Evolutionary conservation across 75 land plant genomes (phyloP), one percentile per base, ranked within the genome.

Genomic region (Azolla pinnata): DNA sequence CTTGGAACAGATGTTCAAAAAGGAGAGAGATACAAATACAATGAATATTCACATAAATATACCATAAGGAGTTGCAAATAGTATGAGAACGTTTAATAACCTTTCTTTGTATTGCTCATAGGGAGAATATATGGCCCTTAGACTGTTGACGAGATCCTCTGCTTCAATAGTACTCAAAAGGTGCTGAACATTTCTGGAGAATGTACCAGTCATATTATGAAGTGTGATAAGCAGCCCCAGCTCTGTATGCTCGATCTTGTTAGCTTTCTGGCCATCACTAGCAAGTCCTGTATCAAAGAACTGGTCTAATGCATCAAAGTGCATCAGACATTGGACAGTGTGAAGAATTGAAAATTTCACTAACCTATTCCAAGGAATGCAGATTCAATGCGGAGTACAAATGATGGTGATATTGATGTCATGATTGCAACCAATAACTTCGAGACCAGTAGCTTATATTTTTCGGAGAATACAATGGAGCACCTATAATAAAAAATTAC

Each of bases 181-280:
- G 60, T 83, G 96, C 56, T 86, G 86, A n/a, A 93, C 66, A 71
- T 93, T 93, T 52, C 78, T 83, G 12, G 96, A 85, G 79, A 93
- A 93, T 25, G 81, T 57, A n/a, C 78, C 69, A 35, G 90, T 86
- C 77, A 86, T 80, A 70, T 79, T 89, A 55, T 93, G 96, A 48
- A 93, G 66, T 31, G 75, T 81, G 59, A 93, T 89, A 19, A 89
- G 72, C 24, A 82, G 76, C 46, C 74, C 79, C 4, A 93, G 75
- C 65, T 80, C 87, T 63, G 84, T 84, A 32, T 72, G 75, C 31
- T 83, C 75, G 40, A 86, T 29, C 45, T 76, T 79, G 42, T 44
- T 61, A 31, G 81, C 79, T 61, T 79, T 83, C 29, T 70, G 62
- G 34, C 71, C 56, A 57, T 80, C 90, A 42, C 79, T 81, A 32